Evolutionary conservation across 164 flowering plant genomes (phyloP), one percentile per base, ranked within the genome.

Genomic region (Magnolia sinica): DNA sequence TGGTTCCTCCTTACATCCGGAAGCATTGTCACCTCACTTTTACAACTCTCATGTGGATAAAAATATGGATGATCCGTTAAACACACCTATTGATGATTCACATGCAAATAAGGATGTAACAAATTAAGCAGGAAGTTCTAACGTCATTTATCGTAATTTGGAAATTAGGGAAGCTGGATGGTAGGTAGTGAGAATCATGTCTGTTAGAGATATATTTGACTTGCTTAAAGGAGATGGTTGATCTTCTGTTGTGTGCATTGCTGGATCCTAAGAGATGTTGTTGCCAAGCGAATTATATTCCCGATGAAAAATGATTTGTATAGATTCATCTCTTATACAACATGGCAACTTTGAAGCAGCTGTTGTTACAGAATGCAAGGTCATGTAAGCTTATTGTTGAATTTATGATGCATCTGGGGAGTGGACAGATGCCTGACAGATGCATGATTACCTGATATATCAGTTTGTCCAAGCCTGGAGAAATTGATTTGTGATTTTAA

Each of bases 151-250:
- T n/a, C 18, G 23, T 66, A 50, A 29, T 71, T 63, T 78, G 72
- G 13, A 79, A 73, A 73, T 71, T 59, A 50, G 50, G 74, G 76
- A 66, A 23, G 69, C 74, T 51, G 79, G 66, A 80, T 67, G 65
- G 24, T 10, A 51, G 71, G 50, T 49, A 22, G 49, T 4, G 59
- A 76, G 76, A 19, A 59, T 79, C 19, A 7, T 79, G 18, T 8
- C 31, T n/a, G 78, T 75, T 4, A 70, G 74, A 58, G 76, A 31
- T 31, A 55, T 72, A 45, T 74, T 10, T 71, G 55, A 75, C 74
- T 3, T 13, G 50, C 14, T 69, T 49, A 72, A 68, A 71, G 77
- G 66, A 76, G 8, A 68, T 73, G 79, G 72, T 52, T 84, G 70
- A 70, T 72, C 71, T 79, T 81, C 7, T 4, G 45, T 37, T 37